Conservation (phyloP, 495 filamentous ascomycete species). For the Patellaria atrata region DNA sequence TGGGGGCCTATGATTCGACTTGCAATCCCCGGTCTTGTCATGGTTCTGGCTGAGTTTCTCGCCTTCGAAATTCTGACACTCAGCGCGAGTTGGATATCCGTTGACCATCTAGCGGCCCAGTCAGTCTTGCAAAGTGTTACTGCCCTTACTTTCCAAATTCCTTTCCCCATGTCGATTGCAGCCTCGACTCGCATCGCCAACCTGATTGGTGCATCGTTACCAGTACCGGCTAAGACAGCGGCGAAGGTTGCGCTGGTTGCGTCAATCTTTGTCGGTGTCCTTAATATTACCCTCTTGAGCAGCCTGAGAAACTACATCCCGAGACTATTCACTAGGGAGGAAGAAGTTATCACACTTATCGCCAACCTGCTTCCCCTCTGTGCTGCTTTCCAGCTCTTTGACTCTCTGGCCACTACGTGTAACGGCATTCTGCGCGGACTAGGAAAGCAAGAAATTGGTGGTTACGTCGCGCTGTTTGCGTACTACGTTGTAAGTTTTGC, state of each 20-base stretch:
- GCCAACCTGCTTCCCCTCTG: slow-evolving; percentile 59
- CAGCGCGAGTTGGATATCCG: slow-evolving; percentile 32
- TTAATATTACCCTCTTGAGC: slow-evolving; percentile 58
- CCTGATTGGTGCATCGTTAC: slow-evolving; percentile 27
- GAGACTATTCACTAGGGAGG: slow-evolving; percentile 63
- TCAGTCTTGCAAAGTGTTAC: slow-evolving; percentile 41
- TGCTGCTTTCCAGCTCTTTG: slow-evolving; percentile 79
- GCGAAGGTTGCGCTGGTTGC: slow-evolving; percentile 38
- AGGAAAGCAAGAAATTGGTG: slow-evolving; percentile 74
- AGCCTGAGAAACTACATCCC: slow-evolving; percentile 53
- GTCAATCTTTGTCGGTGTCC: slow-evolving; percentile 52
- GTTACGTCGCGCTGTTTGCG: slow-evolving; percentile 67
- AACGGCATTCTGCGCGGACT: slow-evolving; percentile 76
- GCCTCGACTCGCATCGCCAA: slow-evolving; percentile 29
- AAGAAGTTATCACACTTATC: slow-evolving; percentile 63
- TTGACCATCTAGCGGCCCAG: slow-evolving; percentile 46
- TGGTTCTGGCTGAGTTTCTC: slow-evolving; percentile 85
- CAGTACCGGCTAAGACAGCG: slow-evolving; percentile 25
- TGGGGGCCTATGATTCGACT: slow-evolving; percentile 82
- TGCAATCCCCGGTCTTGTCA: slow-evolving; percentile 71
- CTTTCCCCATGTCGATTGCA: slow-evolving; percentile 29
- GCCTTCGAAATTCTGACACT: slow-evolving; percentile 45
- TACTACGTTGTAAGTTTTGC: slow-evolving; percentile 50
- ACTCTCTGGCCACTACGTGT: slow-evolving; percentile 59
- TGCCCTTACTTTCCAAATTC: slow-evolving; percentile 27